Base-by-base conservation (phyloP, 2,329 filamentous ascomycete genomes). In the Fusarium nematophilum region DNA sequence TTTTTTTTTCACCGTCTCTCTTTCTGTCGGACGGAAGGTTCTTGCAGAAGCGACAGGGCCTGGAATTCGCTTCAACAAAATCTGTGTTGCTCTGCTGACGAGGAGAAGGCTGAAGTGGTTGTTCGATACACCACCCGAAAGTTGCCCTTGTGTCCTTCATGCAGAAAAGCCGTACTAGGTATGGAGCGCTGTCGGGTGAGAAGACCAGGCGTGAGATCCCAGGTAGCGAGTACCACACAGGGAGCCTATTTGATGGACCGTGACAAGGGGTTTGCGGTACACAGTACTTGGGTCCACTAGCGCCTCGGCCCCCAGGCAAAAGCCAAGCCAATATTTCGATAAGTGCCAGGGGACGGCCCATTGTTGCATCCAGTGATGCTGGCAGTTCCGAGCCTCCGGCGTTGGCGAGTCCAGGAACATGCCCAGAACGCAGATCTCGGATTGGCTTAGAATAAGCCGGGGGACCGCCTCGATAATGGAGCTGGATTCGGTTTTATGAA, bases 101-200 rank as follows among this genome's bases (percentile, higher is more conserved):
- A 60, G 55, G 56, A 48, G 31, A 42, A 21, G 43, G 47, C 60
- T 57, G 51, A 34, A 33, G 44, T 38, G 45, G 21, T 47, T 59
- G 48, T 54, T 21, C 38, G 48, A 52, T 47, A 34, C 17, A 34
- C 17, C 17, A 34, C 17, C n/a, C n/a, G n/a, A 8, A 36, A 36
- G 52, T 52, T 64, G 60, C 57, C 55, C 57, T 59, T 45, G 55
- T 60, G 55, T 59, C 44, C 21, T 46, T 50, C 36, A 47, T 64
- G 51, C 56, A 50, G 40, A 52, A 61, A 57, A 47, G 56, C 46
- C 58, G 23, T 46, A 34, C n/a, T n/a, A n/a, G n/a, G n/a, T n/a
- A 21, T 21, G 21, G 21, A 21, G 21, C n/a, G 21, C 21, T 21
- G 21, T 21, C 21, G 21, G 21, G 21, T 21, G 21, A 21, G 21